A percentile compares a stretch with the other conserved stretches of the same genome.
phyloP scores from a whole-genome alignment of 2,329 filamentous ascomycete genomes.

The Xylaria multiplex region DNA sequence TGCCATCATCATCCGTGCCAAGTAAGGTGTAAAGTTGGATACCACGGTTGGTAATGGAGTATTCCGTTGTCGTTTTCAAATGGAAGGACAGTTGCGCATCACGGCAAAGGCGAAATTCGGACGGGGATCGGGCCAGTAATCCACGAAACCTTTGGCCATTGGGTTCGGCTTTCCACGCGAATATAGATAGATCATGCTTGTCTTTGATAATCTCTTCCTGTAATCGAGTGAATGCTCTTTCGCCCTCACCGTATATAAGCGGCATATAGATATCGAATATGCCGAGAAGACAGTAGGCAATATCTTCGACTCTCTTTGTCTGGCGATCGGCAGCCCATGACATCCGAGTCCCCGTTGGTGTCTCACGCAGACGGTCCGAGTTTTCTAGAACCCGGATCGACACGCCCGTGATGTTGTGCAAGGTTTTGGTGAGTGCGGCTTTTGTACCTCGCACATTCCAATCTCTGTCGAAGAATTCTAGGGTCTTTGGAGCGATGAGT shows the following conservation, averaged over 20 bases:
- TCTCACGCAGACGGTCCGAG: conserved; percentile 12
- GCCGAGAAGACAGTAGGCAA: conserved; percentile 30
- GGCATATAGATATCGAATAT: conserved; percentile 33
- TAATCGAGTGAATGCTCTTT: conserved; percentile 24
- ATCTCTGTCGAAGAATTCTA: conserved; percentile 22
- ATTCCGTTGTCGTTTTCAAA: conserved; percentile 25
- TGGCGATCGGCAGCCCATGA: conserved; percentile 25
- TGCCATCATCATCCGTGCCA: conserved; percentile 19
- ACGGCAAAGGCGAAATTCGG: conserved; percentile 19
- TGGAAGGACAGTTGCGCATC: conserved; percentile 21
- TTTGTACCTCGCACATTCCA: conserved; percentile 26
- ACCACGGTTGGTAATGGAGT: conserved; percentile 28
- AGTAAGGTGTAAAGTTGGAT: conserved; percentile 20
- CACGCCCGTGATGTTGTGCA: conserved; percentile 23
- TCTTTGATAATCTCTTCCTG: conserved; percentile 33
- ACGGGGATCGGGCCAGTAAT: conserved; percentile 22
- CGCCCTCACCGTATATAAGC: conserved; percentile 28
- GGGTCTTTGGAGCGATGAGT: conserved; percentile 23
- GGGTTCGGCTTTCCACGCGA: conserved; percentile 29
- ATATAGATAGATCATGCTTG: conserved; percentile 29
- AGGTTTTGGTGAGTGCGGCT: conserved; percentile 3
- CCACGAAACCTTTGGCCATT: conserved; percentile 26
- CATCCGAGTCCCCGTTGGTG: conserved; percentile 16
- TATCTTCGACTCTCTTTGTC: conserved; percentile 30
- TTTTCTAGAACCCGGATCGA: conserved; percentile 11